Base-by-base conservation (phyloP, 2,329 filamentous ascomycete species). In the Fusarium veterinarium region DNA sequence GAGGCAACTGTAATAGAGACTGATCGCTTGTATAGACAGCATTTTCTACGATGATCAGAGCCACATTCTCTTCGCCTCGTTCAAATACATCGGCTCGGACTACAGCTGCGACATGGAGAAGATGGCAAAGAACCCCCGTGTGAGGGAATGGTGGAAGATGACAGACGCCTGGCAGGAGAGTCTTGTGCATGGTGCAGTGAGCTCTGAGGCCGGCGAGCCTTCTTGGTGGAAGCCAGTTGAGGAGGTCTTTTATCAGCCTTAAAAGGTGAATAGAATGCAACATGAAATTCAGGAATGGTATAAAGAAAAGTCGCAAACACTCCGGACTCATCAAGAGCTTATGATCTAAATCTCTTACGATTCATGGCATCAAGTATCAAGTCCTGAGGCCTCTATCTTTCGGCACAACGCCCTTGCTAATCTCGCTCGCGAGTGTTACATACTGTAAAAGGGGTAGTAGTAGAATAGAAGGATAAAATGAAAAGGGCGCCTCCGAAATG, bases 131-230 rank as follows among this genome's bases (percentile, higher is more conserved):
- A 94, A 95, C 75, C 87, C 89, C 2, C 91, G 91, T 77, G 91
- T 95, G 38, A 87, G 89, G 61, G 90, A 92, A 80, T 95, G 93
- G 93, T 95, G 93, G 93, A 84, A 84, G 64, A 91, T 95, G 90
- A 95, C 93, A 55, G 93, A 95, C 80, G 85, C 85, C 19, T 93
- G 91, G 85, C 93, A 95, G 82, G 91, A 90, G 80, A 87, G 85
- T 48, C 78, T 92, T 35, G 88, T 91, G 4, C 84, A 87, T 1
- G 90, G 89, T 0, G 90, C 89, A 5, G 86, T 83, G 75, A 86
- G 85, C 67, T 91, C 89, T 69, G 86, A 88, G 73, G 85, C 87
- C 10, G 90, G 89, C 5, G 86, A 85, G 72, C 88, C 88, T n/a
- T 79, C 86, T 16, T 93, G 91, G 91, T 93, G 91, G 91, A 90